Base-by-base conservation (phyloP, 2,329 filamentous ascomycete genomes). In the Elsinoe perseae region DNA sequence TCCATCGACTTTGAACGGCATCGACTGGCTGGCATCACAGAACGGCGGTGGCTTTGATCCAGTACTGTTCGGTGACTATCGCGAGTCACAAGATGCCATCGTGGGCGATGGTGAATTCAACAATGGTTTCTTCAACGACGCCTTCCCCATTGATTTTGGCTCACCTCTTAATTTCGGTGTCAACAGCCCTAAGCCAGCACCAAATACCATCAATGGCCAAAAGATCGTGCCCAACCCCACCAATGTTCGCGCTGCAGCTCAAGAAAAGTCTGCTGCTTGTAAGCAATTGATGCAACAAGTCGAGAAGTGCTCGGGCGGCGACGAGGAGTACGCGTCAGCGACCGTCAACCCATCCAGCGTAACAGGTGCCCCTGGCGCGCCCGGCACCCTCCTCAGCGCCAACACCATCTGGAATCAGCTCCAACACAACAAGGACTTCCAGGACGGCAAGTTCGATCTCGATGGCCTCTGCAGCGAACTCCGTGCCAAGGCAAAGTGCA, bases 401-500 rank as follows among this genome's bases (percentile, higher is more conserved):
- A 91, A 87, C 64, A 91, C 93, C 69, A 91, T 97, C 53, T 97
- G 92, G 92, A 90, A 95, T 71, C 89, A 89, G 73, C 73, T 96
- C 20, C 89, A 95, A 74, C 82, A 80, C 32, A 95, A 90, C 70
- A 85, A 89, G 59, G 90, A 87, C 69, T 93, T 95, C 64, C 87
- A 91, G 67, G 87, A 82, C 57, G 91, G 91, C 64, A 91, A 95
- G 64, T 89, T 97, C 62, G 93, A 98, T 63, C 86, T 98, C 50
- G 93, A 98, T 67, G 84, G 86, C 30, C 80, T 98, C 21, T 98
- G 93, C 74, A 87, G 86, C 3, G 91, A 98, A 68, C 81, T 98
- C 12, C 88, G 92, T 61, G 88, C 91, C 69, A 98, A 98, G 75
- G 93, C 93, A 57, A 93, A 92, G 68, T 98, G 93, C 71, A 95